A percentile compares a stretch with the other conserved stretches of the same genome.
Conservation (phyloP, 164 flowering plant species). For the Platanus orientalis region DNA sequence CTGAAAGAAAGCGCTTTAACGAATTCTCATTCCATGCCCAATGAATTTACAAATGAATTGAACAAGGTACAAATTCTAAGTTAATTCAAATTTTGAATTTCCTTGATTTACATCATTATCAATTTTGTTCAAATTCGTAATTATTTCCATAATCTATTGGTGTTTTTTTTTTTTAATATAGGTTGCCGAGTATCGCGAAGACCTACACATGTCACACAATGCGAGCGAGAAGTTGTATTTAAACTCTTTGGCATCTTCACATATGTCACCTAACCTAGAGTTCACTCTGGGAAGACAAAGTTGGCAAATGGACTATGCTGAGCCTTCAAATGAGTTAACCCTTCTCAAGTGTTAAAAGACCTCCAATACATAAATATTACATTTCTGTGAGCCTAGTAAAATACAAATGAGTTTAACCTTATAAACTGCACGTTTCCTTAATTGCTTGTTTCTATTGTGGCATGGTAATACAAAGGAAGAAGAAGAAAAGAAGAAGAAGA, state of each 20-base stretch:
- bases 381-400: too few relatives aligned
- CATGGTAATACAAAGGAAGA: too few relatives aligned
- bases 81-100: too few relatives aligned
- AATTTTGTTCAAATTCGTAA: not conserved
- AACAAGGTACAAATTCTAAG: constrained; percentile 27
- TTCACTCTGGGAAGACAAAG: constrained; percentile 77
- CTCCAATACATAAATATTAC: not conserved
- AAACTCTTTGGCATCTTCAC: constrained; percentile 33
- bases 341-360: constrained; percentile 44
- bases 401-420: too few relatives aligned
- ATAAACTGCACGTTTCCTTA: too few relatives aligned
- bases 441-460: too few relatives aligned
- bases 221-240: constrained; percentile 23
- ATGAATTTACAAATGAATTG: constrained; percentile 8
- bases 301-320: constrained; percentile 46
- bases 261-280: constrained; percentile 53
- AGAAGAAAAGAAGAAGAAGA: too few relatives aligned
- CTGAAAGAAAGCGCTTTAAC: constrained; percentile 17
- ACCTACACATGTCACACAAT: constrained; percentile 10
- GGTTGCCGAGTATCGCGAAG: constrained; percentile 25
- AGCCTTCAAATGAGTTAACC: constrained; percentile 40
- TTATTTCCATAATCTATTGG: not conserved
- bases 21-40: constrained; percentile 15
- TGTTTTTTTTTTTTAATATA: too few relatives aligned
- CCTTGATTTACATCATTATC: too few relatives aligned